phyloP scores from a whole-genome alignment of 805 yeast species.

The Saccharomycopsis sp. region DNA sequence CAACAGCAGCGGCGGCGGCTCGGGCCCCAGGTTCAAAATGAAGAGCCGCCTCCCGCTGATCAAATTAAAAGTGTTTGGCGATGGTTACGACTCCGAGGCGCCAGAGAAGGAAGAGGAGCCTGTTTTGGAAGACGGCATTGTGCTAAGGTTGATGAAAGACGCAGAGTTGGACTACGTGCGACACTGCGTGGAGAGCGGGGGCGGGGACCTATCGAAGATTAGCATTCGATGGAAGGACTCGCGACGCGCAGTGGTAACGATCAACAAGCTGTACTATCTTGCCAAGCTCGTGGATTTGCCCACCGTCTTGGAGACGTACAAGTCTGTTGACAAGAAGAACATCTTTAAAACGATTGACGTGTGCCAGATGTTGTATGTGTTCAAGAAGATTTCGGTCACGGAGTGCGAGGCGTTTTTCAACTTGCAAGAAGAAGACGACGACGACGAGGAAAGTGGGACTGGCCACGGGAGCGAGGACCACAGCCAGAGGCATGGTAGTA shows the following conservation, averaged over 20 bases:
- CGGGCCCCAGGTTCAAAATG: slow-evolving; percentile 42
- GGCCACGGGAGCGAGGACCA: slow-evolving; percentile 4
- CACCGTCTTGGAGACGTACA: slow-evolving; percentile 75
- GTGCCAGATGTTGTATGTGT: slow-evolving; percentile 73
- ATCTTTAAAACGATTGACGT: slow-evolving; percentile 80
- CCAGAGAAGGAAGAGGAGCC: slow-evolving; percentile 96
- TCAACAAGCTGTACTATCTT: slow-evolving; percentile 26
- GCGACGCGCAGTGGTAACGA: slow-evolving; percentile 64
- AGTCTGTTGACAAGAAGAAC: slow-evolving; percentile 83
- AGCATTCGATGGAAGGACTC: slow-evolving; percentile 77
- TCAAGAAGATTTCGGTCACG: slow-evolving; percentile 42
- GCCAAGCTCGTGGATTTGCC: slow-evolving; percentile 88
- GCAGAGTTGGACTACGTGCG: slow-evolving; percentile 56
- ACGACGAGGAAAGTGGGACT: slow-evolving; percentile 29
- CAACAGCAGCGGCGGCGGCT: too few relatives aligned
- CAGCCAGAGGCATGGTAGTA: too few relatives aligned
- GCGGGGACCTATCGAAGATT: slow-evolving; percentile 65
- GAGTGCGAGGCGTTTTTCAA: slow-evolving; percentile 35
- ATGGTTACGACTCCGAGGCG: slow-evolving; percentile 95
- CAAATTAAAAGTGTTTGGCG: slow-evolving; percentile 62
- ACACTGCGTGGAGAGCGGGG: slow-evolving; percentile 64
- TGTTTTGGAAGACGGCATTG: slow-evolving; percentile 74
- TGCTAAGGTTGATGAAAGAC: slow-evolving; percentile 59
- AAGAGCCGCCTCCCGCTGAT: slow-evolving; percentile 33
- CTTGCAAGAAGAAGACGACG: slow-evolving; percentile 60